Evolutionary conservation across 2,329 filamentous ascomycete genomes (phyloP).

Genomic region (Cordyceps farinosa): DNA sequence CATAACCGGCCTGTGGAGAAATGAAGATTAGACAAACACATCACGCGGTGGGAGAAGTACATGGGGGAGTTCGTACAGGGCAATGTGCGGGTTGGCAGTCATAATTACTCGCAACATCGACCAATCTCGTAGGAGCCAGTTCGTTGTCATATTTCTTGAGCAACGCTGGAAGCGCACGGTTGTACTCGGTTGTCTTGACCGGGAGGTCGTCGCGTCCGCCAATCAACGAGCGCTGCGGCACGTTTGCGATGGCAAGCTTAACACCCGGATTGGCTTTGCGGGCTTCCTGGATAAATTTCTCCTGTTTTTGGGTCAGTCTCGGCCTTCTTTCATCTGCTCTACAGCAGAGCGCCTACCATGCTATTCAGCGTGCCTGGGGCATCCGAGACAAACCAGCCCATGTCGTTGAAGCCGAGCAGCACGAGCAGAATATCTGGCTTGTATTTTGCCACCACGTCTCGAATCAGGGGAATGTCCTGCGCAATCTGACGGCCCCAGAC

Average conservation of each 20-base stretch:
- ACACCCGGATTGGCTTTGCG: slow-evolving; percentile 27
- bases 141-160: slow-evolving; percentile 26
- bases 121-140: slow-evolving; percentile 31
- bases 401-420: slow-evolving; percentile 35
- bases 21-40: no score
- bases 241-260: slow-evolving; percentile 29
- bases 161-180: slow-evolving; percentile 17
- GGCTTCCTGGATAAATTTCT: slow-evolving; percentile 30
- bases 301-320: neutral
- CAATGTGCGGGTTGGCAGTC: neutral
- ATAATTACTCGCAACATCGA: slow-evolving; percentile 29
- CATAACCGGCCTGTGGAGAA: slow-evolving; percentile 1
- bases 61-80: neutral
- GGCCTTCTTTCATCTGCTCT: neutral
- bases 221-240: slow-evolving; percentile 27
- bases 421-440: slow-evolving; percentile 34
- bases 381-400: slow-evolving; percentile 28
- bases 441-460: slow-evolving; percentile 26
- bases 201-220: slow-evolving; percentile 26
- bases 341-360: neutral
- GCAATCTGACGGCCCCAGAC: slow-evolving; percentile 32
- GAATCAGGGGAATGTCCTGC: slow-evolving; percentile 29
- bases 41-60: neutral
- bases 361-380: slow-evolving; percentile 1
- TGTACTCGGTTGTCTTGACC: slow-evolving; percentile 27